phyloP scores from a whole-genome alignment of 164 flowering plant genomes.

The Tinospora cordifolia region DNA sequence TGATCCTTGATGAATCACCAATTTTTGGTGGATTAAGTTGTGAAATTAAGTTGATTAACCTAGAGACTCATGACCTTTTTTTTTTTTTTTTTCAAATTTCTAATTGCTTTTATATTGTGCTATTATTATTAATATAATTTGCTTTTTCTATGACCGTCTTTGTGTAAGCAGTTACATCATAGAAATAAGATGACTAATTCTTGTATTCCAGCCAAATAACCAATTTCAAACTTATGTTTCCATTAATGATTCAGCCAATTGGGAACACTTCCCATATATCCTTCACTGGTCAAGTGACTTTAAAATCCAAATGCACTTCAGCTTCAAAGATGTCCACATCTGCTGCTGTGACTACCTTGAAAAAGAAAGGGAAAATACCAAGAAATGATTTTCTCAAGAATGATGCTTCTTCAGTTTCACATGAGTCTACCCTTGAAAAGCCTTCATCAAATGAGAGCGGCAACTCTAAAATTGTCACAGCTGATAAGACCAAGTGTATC shows the following conservation, averaged over 20 bases:
- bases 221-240: not conserved
- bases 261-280: conserved; percentile 19
- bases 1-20: not conserved
- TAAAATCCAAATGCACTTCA: conserved; percentile 26
- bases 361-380: conserved; percentile 18
- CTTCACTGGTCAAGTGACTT: conserved; percentile 20
- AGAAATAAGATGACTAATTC: too few relatives aligned
- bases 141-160: not conserved
- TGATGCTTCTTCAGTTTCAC: conserved; percentile 13
- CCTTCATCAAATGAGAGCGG: conserved; percentile 20
- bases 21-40: not conserved
- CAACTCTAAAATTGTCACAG: conserved; percentile 11
- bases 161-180: not conserved
- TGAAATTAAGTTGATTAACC: not conserved
- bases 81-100: not conserved
- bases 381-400: conserved; percentile 19
- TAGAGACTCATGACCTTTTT: not conserved
- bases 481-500: conserved; percentile 29
- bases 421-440: conserved; percentile 23
- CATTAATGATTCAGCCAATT: conserved; percentile 26
- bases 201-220: not conserved
- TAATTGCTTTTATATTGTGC: too few relatives aligned
- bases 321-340: conserved; percentile 21
- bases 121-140: not conserved
- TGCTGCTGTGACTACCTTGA: conserved; percentile 25